These are phyloP conservation scores for Leccinum arenicola DNA, from an alignment of 768 basidiomycete genomes.

Conservation along the genomic window DNA sequence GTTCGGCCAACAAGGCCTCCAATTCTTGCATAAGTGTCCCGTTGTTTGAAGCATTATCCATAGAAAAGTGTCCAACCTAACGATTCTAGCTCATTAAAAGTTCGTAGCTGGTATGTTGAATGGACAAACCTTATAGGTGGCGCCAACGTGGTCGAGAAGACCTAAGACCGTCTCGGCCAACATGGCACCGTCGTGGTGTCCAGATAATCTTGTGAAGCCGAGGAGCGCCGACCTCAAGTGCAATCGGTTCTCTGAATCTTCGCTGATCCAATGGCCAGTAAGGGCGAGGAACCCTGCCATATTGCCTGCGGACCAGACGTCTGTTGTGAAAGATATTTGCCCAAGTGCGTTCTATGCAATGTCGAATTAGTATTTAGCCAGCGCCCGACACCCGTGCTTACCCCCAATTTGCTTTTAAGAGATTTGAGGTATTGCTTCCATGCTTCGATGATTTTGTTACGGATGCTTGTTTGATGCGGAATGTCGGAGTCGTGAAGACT, in stretches of 20 bases:
- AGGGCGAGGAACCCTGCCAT: no score
- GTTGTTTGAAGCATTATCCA: no score
- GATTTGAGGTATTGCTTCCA: background rate
- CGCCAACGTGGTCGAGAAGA: background rate
- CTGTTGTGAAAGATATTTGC: no score
- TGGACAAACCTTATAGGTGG: background rate
- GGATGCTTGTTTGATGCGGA: background rate
- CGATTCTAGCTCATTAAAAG: background rate
- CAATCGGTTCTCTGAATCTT: background rate
- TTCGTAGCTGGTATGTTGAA: background rate
- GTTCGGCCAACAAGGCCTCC: background rate
- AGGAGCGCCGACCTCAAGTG: background rate
- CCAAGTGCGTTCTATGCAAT: no score
- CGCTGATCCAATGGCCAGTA: background rate
- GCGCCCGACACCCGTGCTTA: background rate
- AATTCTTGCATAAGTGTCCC: background rate
- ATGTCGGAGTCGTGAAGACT: background rate
- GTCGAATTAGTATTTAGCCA: background rate
- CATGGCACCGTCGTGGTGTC: background rate
- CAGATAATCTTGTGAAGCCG: background rate
- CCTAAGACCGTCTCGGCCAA: background rate
- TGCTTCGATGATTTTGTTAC: background rate
- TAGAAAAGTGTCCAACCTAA: background rate
- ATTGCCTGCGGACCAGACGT: no score
- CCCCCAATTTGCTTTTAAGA: background rate